Conservation (phyloP, 129 eudicot species). For the Pseudognaphalium luteoalbum region DNA sequence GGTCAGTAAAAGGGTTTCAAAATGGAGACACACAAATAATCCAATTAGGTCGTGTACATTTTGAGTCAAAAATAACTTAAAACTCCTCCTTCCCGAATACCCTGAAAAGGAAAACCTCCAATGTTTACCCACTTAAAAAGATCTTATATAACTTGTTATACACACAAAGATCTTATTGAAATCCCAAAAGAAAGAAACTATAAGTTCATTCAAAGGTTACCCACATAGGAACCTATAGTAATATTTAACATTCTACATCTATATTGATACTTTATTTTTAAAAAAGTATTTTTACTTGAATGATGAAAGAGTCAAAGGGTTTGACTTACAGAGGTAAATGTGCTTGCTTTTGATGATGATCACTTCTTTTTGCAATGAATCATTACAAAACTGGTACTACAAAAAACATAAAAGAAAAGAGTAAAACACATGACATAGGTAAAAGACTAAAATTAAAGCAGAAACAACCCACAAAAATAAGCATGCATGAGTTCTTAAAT, state of each 20-base stretch:
- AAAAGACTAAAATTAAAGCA: constrained; percentile 12
- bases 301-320: constrained; percentile 33
- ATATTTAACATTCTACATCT: not conserved
- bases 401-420: constrained; percentile 15
- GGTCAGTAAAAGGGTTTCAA: too few species aligned
- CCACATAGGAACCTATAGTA: constrained; percentile 10
- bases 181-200: constrained; percentile 4
- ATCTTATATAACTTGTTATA: not conserved
- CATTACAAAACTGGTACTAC: constrained; percentile 18
- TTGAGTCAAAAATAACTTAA: too few species aligned
- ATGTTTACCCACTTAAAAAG: not conserved
- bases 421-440: constrained; percentile 18
- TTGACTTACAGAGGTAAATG: constrained; percentile 32
- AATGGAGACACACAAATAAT: too few species aligned
- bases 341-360: constrained; percentile 37
- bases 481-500: constrained; percentile 14
- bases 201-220: constrained; percentile 9
- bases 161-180: not conserved
- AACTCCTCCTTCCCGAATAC: too few species aligned
- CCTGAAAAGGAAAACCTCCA: too few species aligned
- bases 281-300: constrained; percentile 22
- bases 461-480: constrained; percentile 12
- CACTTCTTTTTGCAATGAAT: constrained; percentile 38
- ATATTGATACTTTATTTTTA: constrained; percentile 6
- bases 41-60: not conserved